phyloP scores from a whole-genome alignment of 176 grass and related monocot species.

The Cymbopogon citratus region DNA sequence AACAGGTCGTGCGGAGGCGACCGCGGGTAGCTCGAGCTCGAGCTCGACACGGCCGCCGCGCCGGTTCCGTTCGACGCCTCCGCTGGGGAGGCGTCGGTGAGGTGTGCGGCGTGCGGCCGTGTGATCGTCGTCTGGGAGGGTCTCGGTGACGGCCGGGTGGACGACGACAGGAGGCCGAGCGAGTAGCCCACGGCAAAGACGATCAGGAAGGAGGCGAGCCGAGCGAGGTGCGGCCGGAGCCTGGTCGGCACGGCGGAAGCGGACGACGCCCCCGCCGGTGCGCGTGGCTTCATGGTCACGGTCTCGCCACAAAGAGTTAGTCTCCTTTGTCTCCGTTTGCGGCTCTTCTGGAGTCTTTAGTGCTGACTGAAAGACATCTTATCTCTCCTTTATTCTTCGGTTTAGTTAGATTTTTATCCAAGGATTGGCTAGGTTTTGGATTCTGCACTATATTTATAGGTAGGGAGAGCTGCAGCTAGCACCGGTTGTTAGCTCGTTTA shows the following conservation, averaged over 20 bases:
- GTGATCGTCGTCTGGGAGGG: constrained; percentile 27
- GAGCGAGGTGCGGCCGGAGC: constrained; percentile 40
- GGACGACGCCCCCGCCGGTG: not conserved
- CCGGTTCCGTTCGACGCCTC: not conserved
- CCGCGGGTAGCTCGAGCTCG: not conserved
- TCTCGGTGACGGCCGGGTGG: constrained; percentile 20
- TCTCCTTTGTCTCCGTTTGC: not conserved
- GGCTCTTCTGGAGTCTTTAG: not conserved
- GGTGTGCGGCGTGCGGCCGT: constrained; percentile 23
- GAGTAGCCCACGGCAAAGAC: constrained; percentile 74
- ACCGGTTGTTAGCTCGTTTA: not conserved
- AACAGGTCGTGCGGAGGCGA: constrained; percentile 68
- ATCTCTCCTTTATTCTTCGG: not conserved
- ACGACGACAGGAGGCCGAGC: constrained; percentile 57
- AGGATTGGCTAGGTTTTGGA: not conserved
- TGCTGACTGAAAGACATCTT: too few relatives aligned
- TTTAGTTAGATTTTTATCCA: not conserved
- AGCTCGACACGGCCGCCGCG: not conserved
- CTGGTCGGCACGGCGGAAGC: not conserved
- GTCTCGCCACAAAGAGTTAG: not conserved
- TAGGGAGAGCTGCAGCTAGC: not conserved
- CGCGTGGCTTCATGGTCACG: constrained; percentile 56
- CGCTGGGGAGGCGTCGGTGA: not conserved
- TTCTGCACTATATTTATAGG: constrained; percentile 5
- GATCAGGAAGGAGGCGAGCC: constrained; percentile 39